Percentiles rank a stretch among this genome's conserved stretches.
These are phyloP conservation scores for Colletotrichum acutatum DNA, from an alignment of 2,329 filamentous ascomycete species.

Conservation along the genomic window DNA sequence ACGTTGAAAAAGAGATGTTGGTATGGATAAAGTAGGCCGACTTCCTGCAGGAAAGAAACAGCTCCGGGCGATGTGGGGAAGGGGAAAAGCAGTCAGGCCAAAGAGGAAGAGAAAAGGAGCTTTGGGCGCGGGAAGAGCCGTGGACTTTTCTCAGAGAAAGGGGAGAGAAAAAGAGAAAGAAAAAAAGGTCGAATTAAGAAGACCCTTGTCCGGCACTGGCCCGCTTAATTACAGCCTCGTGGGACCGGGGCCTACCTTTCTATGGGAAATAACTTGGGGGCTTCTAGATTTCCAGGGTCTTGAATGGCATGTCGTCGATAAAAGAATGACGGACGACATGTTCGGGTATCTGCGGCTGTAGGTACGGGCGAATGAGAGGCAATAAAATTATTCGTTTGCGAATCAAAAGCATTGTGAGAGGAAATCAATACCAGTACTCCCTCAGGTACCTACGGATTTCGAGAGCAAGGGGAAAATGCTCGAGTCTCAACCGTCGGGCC, in stretches of 20 bases:
- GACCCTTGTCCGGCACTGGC: conserved; percentile 30
- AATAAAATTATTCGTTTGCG: background rate
- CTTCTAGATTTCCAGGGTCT: background rate
- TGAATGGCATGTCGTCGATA: background rate
- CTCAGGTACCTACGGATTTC: background rate
- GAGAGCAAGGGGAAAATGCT: background rate
- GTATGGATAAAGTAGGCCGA: background rate
- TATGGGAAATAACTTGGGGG: background rate
- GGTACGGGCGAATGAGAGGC: background rate
- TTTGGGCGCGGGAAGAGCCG: conserved; percentile 21
- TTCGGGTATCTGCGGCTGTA: conserved; percentile 24
- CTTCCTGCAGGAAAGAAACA: background rate
- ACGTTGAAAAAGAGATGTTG: background rate
- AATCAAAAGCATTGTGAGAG: background rate
- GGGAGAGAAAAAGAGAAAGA: background rate
- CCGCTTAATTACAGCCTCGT: conserved; percentile 23
- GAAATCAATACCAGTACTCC: background rate
- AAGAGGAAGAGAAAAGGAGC: background rate
- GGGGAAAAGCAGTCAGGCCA: background rate
- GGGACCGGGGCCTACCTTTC: too few relatives aligned
- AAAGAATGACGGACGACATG: background rate
- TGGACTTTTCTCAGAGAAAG: background rate
- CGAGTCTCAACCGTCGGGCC: conserved; percentile 7
- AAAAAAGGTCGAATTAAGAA: conserved; percentile 27
- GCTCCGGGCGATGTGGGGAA: background rate